Percentiles rank a stretch among this genome's conserved stretches.
These are phyloP conservation scores for Gelatoporia subvermispora DNA, from an alignment of 768 basidiomycete genomes.

Conservation along the genomic window DNA sequence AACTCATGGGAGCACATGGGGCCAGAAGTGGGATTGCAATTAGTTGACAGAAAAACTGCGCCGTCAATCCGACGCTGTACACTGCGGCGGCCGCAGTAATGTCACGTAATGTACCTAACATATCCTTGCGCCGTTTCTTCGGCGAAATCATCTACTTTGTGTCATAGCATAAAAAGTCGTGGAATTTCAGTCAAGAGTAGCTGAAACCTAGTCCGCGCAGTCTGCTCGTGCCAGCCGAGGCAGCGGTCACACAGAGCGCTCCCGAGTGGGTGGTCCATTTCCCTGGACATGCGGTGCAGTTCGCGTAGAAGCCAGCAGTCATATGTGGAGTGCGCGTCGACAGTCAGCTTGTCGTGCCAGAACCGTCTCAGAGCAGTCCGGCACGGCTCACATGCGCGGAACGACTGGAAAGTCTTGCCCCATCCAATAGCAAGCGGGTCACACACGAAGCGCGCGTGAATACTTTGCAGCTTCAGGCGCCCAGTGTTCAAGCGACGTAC, in stretches of 20 bases:
- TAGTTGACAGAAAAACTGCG: too few species aligned
- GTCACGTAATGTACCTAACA: too few species aligned
- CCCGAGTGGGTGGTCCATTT: neutral
- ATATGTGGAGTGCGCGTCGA: slow-evolving; percentile 9
- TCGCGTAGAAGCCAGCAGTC: slow-evolving; percentile 20
- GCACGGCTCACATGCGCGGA: slow-evolving; percentile 8
- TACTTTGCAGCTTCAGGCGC: slow-evolving; percentile 25
- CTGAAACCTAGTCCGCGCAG: slow-evolving; percentile 1
- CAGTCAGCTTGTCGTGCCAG: slow-evolving; percentile 9
- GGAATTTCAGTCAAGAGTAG: neutral
- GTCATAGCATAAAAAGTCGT: neutral
- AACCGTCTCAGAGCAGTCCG: slow-evolving; percentile 2
- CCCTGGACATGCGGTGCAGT: slow-evolving; percentile 8
- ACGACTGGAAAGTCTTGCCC: neutral
- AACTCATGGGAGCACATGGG: too few species aligned
- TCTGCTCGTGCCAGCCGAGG: neutral
- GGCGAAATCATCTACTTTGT: too few species aligned
- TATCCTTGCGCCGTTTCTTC: too few species aligned
- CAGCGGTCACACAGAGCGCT: neutral
- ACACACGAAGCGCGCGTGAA: slow-evolving; percentile 13
- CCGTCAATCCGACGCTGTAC: too few species aligned
- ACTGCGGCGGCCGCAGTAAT: too few species aligned
- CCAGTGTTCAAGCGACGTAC: slow-evolving; percentile 28
- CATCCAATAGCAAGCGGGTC: slow-evolving; percentile 4
- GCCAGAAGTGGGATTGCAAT: too few species aligned